phyloP scores from a whole-genome alignment of 352 stramenopile genomes.

The Pythium dissotocum region DNA sequence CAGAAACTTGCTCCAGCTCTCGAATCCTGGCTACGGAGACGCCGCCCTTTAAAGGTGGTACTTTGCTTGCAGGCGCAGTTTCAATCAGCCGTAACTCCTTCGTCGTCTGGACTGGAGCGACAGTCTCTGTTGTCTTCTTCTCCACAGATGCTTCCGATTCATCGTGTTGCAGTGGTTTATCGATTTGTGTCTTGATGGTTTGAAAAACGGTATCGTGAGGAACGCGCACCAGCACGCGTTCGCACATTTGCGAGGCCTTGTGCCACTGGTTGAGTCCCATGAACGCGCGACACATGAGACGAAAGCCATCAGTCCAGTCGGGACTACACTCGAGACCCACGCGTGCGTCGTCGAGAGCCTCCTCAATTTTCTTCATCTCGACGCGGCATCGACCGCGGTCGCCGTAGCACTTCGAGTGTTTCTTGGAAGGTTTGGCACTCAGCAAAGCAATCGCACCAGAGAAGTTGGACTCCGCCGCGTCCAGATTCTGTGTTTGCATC shows the following conservation, averaged over 20 bases:
- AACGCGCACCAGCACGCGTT: not conserved
- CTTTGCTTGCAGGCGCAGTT: not conserved
- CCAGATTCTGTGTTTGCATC: not conserved
- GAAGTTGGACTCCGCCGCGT: not conserved
- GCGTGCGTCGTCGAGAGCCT: not conserved
- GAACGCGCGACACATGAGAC: constrained; percentile 6
- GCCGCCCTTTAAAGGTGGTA: not conserved
- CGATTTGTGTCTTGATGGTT: not conserved
- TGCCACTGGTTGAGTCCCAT: constrained; percentile 1
- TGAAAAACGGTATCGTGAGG: not conserved
- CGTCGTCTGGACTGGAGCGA: not conserved
- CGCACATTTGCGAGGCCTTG: not conserved
- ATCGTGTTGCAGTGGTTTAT: not conserved
- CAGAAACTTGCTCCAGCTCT: not conserved
- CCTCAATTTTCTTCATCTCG: not conserved
- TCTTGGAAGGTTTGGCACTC: not conserved
- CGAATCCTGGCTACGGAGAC: not conserved
- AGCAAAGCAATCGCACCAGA: not conserved
- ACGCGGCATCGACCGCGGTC: constrained; percentile 7
- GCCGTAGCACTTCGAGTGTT: not conserved
- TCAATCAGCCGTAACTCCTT: no score
- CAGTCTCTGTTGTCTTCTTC: not conserved
- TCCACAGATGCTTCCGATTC: not conserved
- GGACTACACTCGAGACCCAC: not conserved
- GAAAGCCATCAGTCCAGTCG: constrained; percentile 3